phyloP scores from a whole-genome alignment of 768 basidiomycete genomes.

The Boletus speciosus region DNA sequence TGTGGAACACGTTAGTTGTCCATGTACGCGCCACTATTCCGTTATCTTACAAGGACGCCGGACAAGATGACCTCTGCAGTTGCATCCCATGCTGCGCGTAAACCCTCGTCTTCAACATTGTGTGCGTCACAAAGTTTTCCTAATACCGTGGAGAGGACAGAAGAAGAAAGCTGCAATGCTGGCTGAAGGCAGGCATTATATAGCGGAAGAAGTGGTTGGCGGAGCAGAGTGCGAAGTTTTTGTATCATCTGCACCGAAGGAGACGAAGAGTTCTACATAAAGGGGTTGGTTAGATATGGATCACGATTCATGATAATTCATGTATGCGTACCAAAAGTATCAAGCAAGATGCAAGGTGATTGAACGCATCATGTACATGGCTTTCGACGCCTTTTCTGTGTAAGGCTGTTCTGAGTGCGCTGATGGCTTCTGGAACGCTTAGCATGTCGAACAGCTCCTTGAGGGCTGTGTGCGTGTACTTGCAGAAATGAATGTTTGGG shows the following conservation, averaged over 20 bases:
- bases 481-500: not conserved
- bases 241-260: slow-evolving; percentile 36
- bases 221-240: slow-evolving; percentile 40
- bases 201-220: slow-evolving; percentile 41
- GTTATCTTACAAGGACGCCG: slow-evolving; percentile 44
- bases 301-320: not conserved
- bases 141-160: slow-evolving; percentile 40
- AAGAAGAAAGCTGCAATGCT: slow-evolving; percentile 40
- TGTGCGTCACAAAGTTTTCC: slow-evolving; percentile 35
- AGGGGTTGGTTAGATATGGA: not conserved
- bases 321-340: slow-evolving; percentile 41
- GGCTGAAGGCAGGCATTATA: slow-evolving; percentile 39
- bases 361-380: slow-evolving; percentile 33
- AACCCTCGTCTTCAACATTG: slow-evolving; percentile 15
- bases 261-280: slow-evolving; percentile 36
- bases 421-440: slow-evolving; percentile 29
- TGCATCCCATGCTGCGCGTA: slow-evolving; percentile 41
- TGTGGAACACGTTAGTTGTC: slow-evolving; percentile 16
- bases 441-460: slow-evolving; percentile 9
- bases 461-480: not conserved
- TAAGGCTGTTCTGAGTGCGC: slow-evolving; percentile 31
- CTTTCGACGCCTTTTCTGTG: slow-evolving; percentile 28
- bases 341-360: slow-evolving; percentile 40
- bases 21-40: not conserved
- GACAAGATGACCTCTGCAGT: slow-evolving; percentile 48